These are phyloP conservation scores for Gymnopilus junonius DNA, from an alignment of 768 basidiomycete genomes.

Conservation along the genomic window DNA sequence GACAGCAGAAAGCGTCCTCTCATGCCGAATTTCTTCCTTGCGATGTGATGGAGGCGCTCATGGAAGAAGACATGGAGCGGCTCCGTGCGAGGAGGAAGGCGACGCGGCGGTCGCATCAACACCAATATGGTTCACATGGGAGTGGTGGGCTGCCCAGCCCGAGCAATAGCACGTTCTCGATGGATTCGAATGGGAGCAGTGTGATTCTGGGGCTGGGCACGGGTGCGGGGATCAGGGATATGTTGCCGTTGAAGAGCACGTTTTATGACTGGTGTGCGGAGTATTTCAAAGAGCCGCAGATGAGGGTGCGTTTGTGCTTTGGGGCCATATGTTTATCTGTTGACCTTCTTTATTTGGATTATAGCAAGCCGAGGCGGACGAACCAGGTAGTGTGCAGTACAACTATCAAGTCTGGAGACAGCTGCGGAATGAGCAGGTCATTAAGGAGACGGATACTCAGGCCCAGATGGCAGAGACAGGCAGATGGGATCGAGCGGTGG, in stretches of 20 bases:
- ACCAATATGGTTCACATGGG: conserved; percentile 41
- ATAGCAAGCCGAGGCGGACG: conserved; percentile 93
- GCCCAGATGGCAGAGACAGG: conserved; percentile 73
- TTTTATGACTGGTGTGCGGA: conserved; percentile 98
- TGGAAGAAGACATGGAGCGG: conserved; percentile 95
- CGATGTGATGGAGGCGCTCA: conserved; percentile 85
- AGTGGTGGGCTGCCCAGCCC: conserved; percentile 61
- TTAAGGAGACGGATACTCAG: conserved; percentile 69
- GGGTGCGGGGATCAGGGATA: conserved; percentile 80
- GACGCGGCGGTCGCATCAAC: conserved; percentile 29
- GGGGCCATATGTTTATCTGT: neutral
- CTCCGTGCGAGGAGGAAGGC: conserved; percentile 68
- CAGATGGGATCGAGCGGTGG: conserved; percentile 76
- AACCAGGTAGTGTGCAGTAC: conserved; percentile 92
- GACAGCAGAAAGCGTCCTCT: conserved; percentile 12
- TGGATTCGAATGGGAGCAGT: conserved; percentile 69
- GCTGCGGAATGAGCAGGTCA: conserved; percentile 83
- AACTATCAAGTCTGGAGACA: conserved; percentile 97
- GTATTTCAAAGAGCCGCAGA: conserved; percentile 98
- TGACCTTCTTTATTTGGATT: conserved; percentile 16
- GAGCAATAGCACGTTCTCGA: conserved; percentile 77
- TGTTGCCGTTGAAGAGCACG: conserved; percentile 86
- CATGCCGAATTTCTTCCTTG: conserved; percentile 67
- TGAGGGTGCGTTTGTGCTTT: conserved; percentile 72
- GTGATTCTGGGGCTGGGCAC: conserved; percentile 81